A percentile compares a stretch with the other conserved stretches of the same genome.
phyloP scores from a whole-genome alignment of 2,329 filamentous ascomycete species.

The Beauveria rudraprayagi region DNA sequence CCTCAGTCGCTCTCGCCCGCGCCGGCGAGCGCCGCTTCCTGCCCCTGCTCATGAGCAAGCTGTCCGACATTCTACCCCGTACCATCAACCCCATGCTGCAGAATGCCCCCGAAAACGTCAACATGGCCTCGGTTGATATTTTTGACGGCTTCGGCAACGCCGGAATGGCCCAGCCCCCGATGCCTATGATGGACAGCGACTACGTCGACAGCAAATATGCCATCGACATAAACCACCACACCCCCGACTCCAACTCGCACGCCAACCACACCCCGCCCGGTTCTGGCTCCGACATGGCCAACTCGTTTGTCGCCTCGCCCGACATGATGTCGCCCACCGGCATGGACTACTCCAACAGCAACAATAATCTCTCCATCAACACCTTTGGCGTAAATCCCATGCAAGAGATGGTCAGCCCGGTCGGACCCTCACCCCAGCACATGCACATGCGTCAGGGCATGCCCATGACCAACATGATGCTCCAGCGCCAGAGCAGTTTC shows the following conservation, averaged over 20 bases:
- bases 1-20: conserved; percentile 61
- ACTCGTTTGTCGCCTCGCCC: conserved; percentile 46
- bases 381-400: conserved; percentile 39
- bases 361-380: conserved; percentile 22
- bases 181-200: conserved; percentile 39
- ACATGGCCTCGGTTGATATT: conserved; percentile 49
- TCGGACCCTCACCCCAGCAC: conserved; percentile 24
- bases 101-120: conserved; percentile 46
- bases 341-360: conserved; percentile 37
- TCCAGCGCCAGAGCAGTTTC: conserved; percentile 26
- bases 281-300: conserved; percentile 31
- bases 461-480: conserved; percentile 23
- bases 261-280: conserved; percentile 19
- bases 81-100: conserved; percentile 53
- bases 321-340: conserved; percentile 42
- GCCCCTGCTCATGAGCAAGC: conserved; percentile 67
- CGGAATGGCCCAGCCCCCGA: conserved; percentile 48
- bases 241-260: conserved; percentile 29
- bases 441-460: conserved; percentile 22
- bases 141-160: conserved; percentile 59
- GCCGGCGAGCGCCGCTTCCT: conserved; percentile 69
- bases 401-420: conserved; percentile 43
- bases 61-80: conserved; percentile 61
- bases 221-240: conserved; percentile 27
- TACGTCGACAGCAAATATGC: conserved; percentile 34